Evolutionary conservation across 306 rosid species (phyloP).

Genomic region (Cucurbita pepo): DNA sequence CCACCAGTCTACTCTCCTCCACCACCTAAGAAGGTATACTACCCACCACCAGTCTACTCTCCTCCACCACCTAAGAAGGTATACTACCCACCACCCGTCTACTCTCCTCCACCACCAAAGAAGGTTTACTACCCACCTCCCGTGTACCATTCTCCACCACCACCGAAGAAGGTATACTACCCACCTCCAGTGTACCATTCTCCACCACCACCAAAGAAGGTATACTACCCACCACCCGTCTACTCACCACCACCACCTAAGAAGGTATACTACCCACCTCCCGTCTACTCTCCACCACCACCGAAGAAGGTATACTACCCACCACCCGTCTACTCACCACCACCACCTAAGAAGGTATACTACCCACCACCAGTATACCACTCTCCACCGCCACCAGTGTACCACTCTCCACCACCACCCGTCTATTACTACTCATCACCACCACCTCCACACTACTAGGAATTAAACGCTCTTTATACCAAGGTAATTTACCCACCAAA

Average conservation of each 20-base stretch:
- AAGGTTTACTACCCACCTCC: background rate
- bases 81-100: background rate
- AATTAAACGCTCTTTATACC: background rate
- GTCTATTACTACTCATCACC: background rate
- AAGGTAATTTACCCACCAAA: background rate
- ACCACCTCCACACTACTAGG: slow-evolving; percentile 7
- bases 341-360: background rate
- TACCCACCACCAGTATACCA: background rate
- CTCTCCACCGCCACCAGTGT: background rate
- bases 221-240: background rate
- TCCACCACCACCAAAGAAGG: background rate
- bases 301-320: background rate
- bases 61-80: background rate
- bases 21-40: background rate
- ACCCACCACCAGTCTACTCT: background rate
- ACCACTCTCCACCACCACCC: background rate
- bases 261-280: background rate
- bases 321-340: background rate
- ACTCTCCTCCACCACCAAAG: background rate
- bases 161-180: background rate
- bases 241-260: background rate
- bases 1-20: background rate
- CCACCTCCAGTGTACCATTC: background rate
- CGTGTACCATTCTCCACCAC: background rate
- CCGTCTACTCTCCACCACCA: background rate